phyloP scores from a whole-genome alignment of 306 rosid species.

The Lablab purpureus region DNA sequence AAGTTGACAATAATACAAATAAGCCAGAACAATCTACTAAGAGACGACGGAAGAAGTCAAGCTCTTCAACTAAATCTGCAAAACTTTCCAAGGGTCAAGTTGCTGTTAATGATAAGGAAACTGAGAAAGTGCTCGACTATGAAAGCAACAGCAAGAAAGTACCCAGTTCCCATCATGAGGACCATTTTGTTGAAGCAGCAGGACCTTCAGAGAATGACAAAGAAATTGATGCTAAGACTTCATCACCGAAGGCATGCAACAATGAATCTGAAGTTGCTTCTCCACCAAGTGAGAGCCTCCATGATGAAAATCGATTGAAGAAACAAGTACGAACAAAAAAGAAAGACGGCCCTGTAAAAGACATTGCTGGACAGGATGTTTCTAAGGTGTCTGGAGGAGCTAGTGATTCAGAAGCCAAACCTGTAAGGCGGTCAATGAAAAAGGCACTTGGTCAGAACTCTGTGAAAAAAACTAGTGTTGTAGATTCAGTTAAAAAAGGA shows the following conservation, averaged over 20 bases:
- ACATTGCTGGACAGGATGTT: constrained; percentile 56
- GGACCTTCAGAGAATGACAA: constrained; percentile 62
- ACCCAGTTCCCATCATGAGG: constrained; percentile 56
- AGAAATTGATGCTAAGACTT: constrained; percentile 53
- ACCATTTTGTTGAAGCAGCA: constrained; percentile 55
- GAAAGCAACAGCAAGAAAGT: constrained; percentile 55
- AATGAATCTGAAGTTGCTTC: constrained; percentile 62
- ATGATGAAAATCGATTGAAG: constrained; percentile 59
- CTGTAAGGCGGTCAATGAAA: constrained; percentile 53
- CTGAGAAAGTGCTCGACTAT: constrained; percentile 48
- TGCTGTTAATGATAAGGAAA: constrained; percentile 53
- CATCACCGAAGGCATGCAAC: constrained; percentile 62
- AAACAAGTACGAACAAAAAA: constrained; percentile 58
- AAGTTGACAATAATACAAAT: constrained; percentile 40
- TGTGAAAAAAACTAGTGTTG: constrained; percentile 52
- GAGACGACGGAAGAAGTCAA: constrained; percentile 51
- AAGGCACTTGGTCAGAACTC: constrained; percentile 50
- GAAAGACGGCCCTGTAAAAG: constrained; percentile 60
- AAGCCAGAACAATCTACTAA: constrained; percentile 48
- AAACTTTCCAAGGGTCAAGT: constrained; percentile 50
- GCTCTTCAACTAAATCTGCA: constrained; percentile 44
- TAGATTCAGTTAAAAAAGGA: constrained; percentile 56
- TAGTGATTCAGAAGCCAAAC: constrained; percentile 69
- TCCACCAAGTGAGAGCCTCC: constrained; percentile 56
- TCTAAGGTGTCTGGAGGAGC: constrained; percentile 60